These are phyloP conservation scores for Exophiala sp. DNA, from an alignment of 2,329 filamentous ascomycete genomes.

Conservation along the genomic window DNA sequence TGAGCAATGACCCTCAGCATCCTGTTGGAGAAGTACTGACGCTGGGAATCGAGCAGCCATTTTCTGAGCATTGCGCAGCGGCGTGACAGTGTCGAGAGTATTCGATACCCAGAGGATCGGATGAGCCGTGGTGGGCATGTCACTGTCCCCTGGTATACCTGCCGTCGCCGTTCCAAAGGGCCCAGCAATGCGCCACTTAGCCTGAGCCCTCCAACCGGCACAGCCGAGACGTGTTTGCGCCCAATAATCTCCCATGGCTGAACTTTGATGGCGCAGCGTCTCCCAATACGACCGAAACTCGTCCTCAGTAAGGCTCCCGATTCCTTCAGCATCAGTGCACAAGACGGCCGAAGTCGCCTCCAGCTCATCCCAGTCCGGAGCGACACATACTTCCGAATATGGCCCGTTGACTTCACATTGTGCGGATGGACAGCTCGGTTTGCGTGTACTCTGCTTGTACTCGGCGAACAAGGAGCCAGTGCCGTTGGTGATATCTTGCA, in stretches of 20 bases:
- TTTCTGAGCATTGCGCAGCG: slow-evolving; percentile 28
- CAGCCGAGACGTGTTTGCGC: slow-evolving; percentile 10
- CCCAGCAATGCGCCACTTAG: slow-evolving; percentile 30
- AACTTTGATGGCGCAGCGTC: slow-evolving; percentile 13
- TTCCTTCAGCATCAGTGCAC: slow-evolving; percentile 18
- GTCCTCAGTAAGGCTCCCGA: slow-evolving; percentile 11
- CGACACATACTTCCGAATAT: slow-evolving; percentile 8
- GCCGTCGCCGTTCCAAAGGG: slow-evolving; percentile 21
- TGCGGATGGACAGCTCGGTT: slow-evolving; percentile 9
- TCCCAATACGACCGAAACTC: slow-evolving; percentile 30
- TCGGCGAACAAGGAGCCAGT: slow-evolving; percentile 14
- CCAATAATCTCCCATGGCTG: slow-evolving; percentile 14
- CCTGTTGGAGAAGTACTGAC: slow-evolving; percentile 39
- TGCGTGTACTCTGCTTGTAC: slow-evolving; percentile 12
- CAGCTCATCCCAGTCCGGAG: slow-evolving; percentile 10
- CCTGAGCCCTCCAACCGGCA: slow-evolving; percentile 24
- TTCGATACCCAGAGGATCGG: slow-evolving; percentile 31
- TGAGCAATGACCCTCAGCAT: slow-evolving; percentile 37
- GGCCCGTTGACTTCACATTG: slow-evolving; percentile 8
- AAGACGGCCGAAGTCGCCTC: slow-evolving; percentile 15
- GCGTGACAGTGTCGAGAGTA: slow-evolving; percentile 29
- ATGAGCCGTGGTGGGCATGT: slow-evolving; percentile 1
- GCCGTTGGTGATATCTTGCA: slow-evolving; percentile 15
- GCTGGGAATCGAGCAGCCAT: slow-evolving; percentile 27
- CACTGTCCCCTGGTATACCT: neutral